These are phyloP conservation scores for Spinacia oleracea DNA, from an alignment of 179 eudicot genomes.

Conservation along the genomic window DNA sequence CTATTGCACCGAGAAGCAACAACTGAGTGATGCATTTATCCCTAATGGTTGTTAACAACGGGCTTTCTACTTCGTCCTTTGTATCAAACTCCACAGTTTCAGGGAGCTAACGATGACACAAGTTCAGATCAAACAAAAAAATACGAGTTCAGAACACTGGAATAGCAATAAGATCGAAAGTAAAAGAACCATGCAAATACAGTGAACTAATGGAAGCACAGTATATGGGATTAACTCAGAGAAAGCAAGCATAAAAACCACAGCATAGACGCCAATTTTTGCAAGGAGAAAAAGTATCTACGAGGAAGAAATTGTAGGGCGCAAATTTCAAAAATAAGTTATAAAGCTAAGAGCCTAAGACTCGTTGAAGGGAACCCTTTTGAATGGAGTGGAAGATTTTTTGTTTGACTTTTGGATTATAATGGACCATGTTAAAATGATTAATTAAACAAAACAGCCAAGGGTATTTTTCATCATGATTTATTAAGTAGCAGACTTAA, in stretches of 20 bases:
- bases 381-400: neutral
- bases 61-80: conserved; percentile 68
- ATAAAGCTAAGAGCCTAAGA: neutral
- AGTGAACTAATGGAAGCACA: neutral
- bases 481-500: too few species aligned
- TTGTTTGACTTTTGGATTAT: too few species aligned
- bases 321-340: neutral
- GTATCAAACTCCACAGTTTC: conserved; percentile 48
- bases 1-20: conserved; percentile 80
- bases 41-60: conserved; percentile 63
- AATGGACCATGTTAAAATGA: too few species aligned
- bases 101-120: conserved; percentile 41
- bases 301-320: neutral
- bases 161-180: neutral
- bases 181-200: conserved; percentile 2
- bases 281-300: neutral
- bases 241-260: neutral
- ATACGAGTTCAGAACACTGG: conserved; percentile 10
- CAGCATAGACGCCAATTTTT: neutral
- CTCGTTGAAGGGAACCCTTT: neutral
- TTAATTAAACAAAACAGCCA: too few species aligned
- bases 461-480: too few species aligned
- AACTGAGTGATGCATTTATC: conserved; percentile 93
- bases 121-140: conserved; percentile 24
- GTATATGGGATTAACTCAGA: neutral